Evolutionary conservation across 345 rosid species (phyloP).

Genomic region (Gossypium turneri): DNA sequence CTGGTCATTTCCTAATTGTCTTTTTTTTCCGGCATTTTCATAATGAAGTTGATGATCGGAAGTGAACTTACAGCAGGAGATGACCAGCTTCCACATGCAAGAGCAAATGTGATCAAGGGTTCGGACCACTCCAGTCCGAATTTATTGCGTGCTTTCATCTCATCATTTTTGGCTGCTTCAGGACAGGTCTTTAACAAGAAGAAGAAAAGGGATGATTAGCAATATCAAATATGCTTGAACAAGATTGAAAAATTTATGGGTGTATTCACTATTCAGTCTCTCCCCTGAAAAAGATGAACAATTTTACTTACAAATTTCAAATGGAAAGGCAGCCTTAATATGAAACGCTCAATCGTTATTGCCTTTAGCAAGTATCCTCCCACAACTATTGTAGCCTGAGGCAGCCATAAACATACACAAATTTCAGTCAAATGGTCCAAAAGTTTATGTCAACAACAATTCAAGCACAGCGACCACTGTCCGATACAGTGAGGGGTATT

Average conservation of each 20-base stretch:
- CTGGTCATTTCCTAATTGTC: too few species aligned
- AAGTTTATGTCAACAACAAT: background rate
- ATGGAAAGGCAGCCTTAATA: conserved; percentile 87
- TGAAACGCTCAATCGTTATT: conserved; percentile 84
- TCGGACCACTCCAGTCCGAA: conserved; percentile 90
- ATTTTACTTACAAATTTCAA: conserved; percentile 68
- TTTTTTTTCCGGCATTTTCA: too few species aligned
- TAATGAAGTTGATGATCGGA: background rate
- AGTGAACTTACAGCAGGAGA: conserved; percentile 79
- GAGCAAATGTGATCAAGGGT: conserved; percentile 81
- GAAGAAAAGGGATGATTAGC: conserved; percentile 5
- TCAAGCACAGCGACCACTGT: background rate
- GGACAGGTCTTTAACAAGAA: conserved; percentile 49
- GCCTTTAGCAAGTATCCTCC: conserved; percentile 78
- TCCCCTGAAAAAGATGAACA: background rate
- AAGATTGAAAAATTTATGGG: background rate
- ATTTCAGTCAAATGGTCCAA: conserved; percentile 3
- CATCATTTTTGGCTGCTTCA: conserved; percentile 66
- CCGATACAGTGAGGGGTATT: background rate
- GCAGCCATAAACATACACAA: conserved; percentile 16
- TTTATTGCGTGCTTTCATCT: conserved; percentile 52
- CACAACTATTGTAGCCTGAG: conserved; percentile 69
- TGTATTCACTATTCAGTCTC: background rate
- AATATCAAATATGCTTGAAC: background rate
- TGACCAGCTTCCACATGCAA: conserved; percentile 92